These are phyloP conservation scores for Pseudopyrenochaeta lycopersici DNA, from an alignment of 2,329 filamentous ascomycete genomes.

Conservation along the genomic window DNA sequence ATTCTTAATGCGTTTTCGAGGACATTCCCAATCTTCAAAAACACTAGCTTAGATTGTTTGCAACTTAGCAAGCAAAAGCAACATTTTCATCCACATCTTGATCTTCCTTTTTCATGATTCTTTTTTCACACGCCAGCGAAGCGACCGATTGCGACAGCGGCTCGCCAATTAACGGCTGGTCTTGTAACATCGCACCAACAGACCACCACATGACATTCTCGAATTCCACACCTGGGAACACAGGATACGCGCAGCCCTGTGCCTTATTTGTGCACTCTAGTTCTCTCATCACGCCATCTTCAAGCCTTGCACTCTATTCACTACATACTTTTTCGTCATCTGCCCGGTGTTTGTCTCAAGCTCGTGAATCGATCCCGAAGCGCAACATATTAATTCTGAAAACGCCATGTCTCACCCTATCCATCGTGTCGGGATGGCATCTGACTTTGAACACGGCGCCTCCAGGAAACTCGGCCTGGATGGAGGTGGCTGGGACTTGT, in stretches of 20 bases:
- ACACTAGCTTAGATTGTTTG: background rate
- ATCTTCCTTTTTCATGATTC: background rate
- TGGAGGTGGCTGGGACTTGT: constrained; percentile 6
- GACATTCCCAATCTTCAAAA: background rate
- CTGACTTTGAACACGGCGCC: background rate
- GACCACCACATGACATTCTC: constrained; percentile 5
- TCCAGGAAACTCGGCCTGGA: background rate
- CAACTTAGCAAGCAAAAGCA: constrained; percentile 7
- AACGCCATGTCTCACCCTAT: constrained; percentile 8
- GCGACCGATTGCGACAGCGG: background rate
- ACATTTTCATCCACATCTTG: background rate
- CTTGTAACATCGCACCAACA: background rate
- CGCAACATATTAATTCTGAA: background rate
- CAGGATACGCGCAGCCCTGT: constrained; percentile 7
- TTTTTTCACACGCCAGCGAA: background rate
- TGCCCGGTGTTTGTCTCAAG: background rate
- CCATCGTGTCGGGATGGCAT: background rate
- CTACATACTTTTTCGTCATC: background rate
- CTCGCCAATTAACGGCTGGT: background rate
- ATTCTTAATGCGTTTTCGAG: constrained; percentile 7
- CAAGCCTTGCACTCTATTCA: background rate
- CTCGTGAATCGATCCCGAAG: background rate
- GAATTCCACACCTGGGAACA: background rate
- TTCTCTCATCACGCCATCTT: background rate
- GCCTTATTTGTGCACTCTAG: background rate